These are phyloP conservation scores for Cucumis melo DNA, from an alignment of 306 rosid species.

Conservation along the genomic window DNA sequence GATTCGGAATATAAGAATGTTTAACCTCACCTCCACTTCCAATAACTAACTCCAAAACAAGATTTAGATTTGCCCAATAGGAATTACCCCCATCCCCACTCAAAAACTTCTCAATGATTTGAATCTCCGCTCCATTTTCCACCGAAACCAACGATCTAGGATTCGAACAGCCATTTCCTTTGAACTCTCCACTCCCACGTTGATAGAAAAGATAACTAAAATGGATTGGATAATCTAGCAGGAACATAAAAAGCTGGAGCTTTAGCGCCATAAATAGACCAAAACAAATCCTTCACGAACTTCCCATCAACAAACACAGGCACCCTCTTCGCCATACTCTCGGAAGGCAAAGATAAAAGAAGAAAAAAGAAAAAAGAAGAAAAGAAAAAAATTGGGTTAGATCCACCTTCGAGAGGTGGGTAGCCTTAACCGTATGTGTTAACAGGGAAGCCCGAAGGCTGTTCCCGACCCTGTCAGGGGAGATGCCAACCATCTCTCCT, in stretches of 20 bases:
- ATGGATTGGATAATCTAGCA: slow-evolving; percentile 36
- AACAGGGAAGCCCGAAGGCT: too few species aligned
- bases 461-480: too few species aligned
- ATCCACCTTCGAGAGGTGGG: too few species aligned
- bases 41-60: slow-evolving; percentile 57
- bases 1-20: slow-evolving; percentile 83
- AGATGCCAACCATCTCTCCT: too few species aligned
- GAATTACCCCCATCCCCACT: slow-evolving; percentile 13
- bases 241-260: slow-evolving; percentile 86
- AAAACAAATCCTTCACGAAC: slow-evolving; percentile 54
- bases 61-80: slow-evolving; percentile 52
- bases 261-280: slow-evolving; percentile 78
- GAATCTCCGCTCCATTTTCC: slow-evolving; percentile 67
- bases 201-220: slow-evolving; percentile 36
- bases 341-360: background rate
- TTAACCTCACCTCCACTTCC: slow-evolving; percentile 57
- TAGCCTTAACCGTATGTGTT: too few species aligned
- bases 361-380: too few species aligned
- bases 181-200: slow-evolving; percentile 25
- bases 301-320: slow-evolving; percentile 17
- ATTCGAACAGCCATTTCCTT: slow-evolving; percentile 47
- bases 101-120: slow-evolving; percentile 60
- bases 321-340: slow-evolving; percentile 24
- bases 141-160: slow-evolving; percentile 76
- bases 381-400: too few species aligned